Evolutionary conservation across 2,329 filamentous ascomycete genomes (phyloP).

Genomic region (Pseudocercospora vitis): DNA sequence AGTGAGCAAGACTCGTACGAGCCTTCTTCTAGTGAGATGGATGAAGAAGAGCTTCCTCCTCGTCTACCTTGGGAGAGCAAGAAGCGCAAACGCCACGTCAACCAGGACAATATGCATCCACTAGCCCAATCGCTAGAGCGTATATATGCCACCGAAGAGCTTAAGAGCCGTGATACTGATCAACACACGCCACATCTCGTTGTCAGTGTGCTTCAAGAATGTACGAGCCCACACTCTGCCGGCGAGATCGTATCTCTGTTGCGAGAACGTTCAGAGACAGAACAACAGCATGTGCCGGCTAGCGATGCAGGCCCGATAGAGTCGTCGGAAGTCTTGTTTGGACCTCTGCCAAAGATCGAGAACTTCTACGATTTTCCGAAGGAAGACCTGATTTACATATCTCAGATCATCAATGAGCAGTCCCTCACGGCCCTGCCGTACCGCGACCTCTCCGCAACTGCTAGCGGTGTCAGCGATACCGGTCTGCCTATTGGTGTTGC

Average conservation of each 20-base stretch:
- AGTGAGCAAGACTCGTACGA: slow-evolving; percentile 34
- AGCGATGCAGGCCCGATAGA: background rate
- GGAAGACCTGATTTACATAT: slow-evolving; percentile 36
- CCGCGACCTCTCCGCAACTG: background rate
- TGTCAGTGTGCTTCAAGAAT: background rate
- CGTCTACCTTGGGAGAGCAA: slow-evolving; percentile 29
- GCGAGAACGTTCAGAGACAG: background rate
- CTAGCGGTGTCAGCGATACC: background rate
- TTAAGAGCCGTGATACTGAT: background rate
- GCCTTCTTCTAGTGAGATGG: slow-evolving; percentile 24
- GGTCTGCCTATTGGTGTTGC: background rate
- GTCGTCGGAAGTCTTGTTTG: slow-evolving; percentile 13
- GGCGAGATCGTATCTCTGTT: background rate
- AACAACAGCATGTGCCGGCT: background rate
- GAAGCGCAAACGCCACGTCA: slow-evolving; percentile 30
- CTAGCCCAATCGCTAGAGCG: background rate
- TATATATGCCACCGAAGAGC: slow-evolving; percentile 4
- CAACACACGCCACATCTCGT: background rate
- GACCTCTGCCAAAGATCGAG: slow-evolving; percentile 14
- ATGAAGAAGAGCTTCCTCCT: slow-evolving; percentile 26
- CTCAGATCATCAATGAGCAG: slow-evolving; percentile 39
- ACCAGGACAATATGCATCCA: slow-evolving; percentile 1
- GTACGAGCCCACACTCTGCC: background rate
- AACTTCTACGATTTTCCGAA: slow-evolving; percentile 28
- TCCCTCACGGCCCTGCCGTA: slow-evolving; percentile 21